A percentile compares a stretch with the other conserved stretches of the same genome.
phyloP scores from a whole-genome alignment of 2,329 filamentous ascomycete species.

The Alternaria novae-zelandiae region DNA sequence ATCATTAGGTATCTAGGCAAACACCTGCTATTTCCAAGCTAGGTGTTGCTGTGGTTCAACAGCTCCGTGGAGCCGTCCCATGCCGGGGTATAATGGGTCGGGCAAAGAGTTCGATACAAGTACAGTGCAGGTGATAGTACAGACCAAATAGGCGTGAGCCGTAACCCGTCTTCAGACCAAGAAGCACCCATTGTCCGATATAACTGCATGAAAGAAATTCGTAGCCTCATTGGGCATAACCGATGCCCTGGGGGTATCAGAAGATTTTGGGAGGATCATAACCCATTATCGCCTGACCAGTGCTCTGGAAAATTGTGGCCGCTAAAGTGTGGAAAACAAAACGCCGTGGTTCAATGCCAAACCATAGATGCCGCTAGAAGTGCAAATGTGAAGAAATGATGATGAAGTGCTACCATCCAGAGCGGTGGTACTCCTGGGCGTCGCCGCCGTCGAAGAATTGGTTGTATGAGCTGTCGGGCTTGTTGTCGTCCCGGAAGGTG shows the following conservation, averaged over 20 bases:
- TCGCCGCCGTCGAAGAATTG: constrained; percentile 75
- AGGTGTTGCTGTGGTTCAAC: constrained; percentile 39
- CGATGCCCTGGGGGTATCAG: constrained; percentile 44
- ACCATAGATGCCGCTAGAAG: constrained; percentile 47
- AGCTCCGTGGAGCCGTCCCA: constrained; percentile 29
- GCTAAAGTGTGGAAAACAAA: constrained; percentile 24
- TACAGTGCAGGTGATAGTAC: constrained; percentile 52
- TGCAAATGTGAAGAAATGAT: constrained; percentile 32
- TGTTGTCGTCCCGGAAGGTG: constrained; percentile 63
- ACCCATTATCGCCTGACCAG: constrained; percentile 35
- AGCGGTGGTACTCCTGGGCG: constrained; percentile 82
- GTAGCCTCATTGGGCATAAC: constrained; percentile 48
- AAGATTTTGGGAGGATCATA: constrained; percentile 43
- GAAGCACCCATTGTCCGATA: constrained; percentile 36
- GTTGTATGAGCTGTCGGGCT: constrained; percentile 74
- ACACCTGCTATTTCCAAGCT: constrained; percentile 36
- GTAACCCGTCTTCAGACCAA: constrained; percentile 41
- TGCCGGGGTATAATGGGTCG: constrained; percentile 45
- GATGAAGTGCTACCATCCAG: constrained; percentile 71
- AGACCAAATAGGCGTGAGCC: constrained; percentile 50
- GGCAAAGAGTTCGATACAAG: constrained; percentile 42
- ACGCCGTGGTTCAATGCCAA: constrained; percentile 42
- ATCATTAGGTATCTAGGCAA: constrained; percentile 43
- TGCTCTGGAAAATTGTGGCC: too few species aligned
- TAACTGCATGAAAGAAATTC: constrained; percentile 44